Evolutionary conservation across 1,284 basidiomycete genomes (phyloP), one percentile per base, ranked within the genome.

Genomic region (Vanrija sp.): DNA sequence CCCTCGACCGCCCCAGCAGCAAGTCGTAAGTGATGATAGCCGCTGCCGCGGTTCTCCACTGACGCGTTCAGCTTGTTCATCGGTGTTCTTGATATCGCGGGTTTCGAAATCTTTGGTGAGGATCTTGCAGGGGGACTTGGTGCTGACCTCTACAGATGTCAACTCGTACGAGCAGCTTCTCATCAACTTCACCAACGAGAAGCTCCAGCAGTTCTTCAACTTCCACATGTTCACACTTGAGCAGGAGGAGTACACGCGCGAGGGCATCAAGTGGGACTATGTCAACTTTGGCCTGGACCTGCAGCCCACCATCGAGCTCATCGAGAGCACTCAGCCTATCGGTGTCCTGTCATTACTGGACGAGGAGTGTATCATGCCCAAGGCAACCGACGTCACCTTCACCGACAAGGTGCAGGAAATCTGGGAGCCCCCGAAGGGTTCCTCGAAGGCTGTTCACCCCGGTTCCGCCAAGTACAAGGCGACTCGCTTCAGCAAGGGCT

Each of bases 191-290:
- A 98, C 96, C 41, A 98, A 98, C 78, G 93, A 97, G 80, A 93
- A 88, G 70, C 82, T 97, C 8, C 92, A 95, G 72, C 92, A 76
- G 69, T 96, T 94, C 78, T 97, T 97, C 83, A 99, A 98, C 71
- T 93, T 98, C 75, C 96, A 98, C 76, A 98, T 98, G 96, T 98
- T 99, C 75, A 93, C 97, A 14, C 84, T 98, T 38, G 96, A 99
- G 78, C 96, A 99, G 74, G 95, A 99, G 72, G 96, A 99, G 75
- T 98, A 99, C 76, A 84, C 91, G 14, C 84, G 96, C 23, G 96
- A 99, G 73, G 87, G 87, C 41, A 99, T 99, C 73, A 86, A 95
- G 58, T 99, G 96, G 96, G 88, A 96, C 70, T 98, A 96, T 70
- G 88, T 97, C 77, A 97, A 98, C 78, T 99, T 99, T 72, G 96